Base-by-base conservation (phyloP, 2,329 filamentous ascomycete species). In the Fusarium vanettenii region DNA sequence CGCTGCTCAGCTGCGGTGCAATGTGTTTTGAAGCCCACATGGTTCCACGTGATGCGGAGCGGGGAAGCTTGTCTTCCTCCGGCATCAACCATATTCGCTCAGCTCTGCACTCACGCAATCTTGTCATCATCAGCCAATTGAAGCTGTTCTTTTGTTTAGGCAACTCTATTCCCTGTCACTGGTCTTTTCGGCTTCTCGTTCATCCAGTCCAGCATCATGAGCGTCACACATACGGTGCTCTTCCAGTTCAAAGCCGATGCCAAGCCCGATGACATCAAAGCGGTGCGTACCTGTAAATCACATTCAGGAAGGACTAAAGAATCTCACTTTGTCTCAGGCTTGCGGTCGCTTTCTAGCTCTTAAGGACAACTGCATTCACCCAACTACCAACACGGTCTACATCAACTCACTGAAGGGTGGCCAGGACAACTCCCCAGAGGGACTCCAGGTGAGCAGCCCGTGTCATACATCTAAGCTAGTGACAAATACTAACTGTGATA, bases 191-290 rank as follows among this genome's bases (percentile, higher is more conserved):
- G 45, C n/a, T 3, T n/a, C 22, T n/a, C 9, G 2, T 29, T 25
- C 14, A 48, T 25, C 43, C 45, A 2, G 22, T 7, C 25, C 16
- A 50, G 18, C 60, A 62, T 39, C 48, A 75, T 75, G 73, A 60
- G n/a, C 20, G 60, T 94, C 75, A 85, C 89, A n/a, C 92, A 94
- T 79, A 87, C 94, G 60, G 92, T 94, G 4, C 84, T 93, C 29
- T 92, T 94, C 77, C 86, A 90, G 70, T 93, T 93, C 85, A 91
- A 92, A 78, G 80, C 88, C 0, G 83, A 84, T 1, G 80, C 85
- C 2, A 83, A 84, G 1, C 75, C 85, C 1, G 86, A 87, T 18
- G 84, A 88, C 35, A 84, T 93, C 9, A 84, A 89, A 74, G 86
- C 89, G 76, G 92, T 92, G 82, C 55, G 86, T 82, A 20, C 33